phyloP scores from a whole-genome alignment of 495 filamentous ascomycete species.

The Podospora pseudoanserina region DNA sequence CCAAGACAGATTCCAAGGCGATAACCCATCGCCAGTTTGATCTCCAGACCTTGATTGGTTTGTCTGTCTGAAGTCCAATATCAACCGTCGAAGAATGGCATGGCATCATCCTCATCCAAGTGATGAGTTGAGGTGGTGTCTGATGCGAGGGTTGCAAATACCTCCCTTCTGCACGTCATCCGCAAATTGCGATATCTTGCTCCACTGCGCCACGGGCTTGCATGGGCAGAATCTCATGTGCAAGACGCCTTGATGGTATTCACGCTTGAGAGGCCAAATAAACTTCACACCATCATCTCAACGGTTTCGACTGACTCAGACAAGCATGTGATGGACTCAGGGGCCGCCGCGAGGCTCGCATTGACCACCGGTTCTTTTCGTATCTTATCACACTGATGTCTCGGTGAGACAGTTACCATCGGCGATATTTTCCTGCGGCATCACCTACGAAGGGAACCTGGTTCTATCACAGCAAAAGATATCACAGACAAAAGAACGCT shows the following conservation, averaged over 20 bases:
- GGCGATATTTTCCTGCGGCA: neutral
- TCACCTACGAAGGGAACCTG: neutral
- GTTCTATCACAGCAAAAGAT: neutral
- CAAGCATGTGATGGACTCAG: conserved; percentile 10
- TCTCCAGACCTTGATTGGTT: conserved; percentile 4
- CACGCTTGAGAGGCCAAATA: neutral
- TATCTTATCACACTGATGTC: neutral
- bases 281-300: conserved; percentile 10
- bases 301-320: neutral
- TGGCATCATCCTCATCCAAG: neutral
- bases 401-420: neutral
- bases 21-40: neutral
- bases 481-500: neutral
- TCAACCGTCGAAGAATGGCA: neutral
- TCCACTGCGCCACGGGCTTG: conserved; percentile 9
- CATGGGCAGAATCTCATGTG: conserved; percentile 15
- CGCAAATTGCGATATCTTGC: neutral
- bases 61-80: conserved; percentile 10
- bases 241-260: conserved; percentile 6
- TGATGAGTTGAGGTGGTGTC: neutral
- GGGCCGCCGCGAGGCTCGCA: neutral
- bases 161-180: neutral
- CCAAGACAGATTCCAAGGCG: conserved; percentile 9
- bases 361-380: conserved; percentile 4
- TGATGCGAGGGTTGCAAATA: neutral